A percentile compares a stretch with the other conserved stretches of the same genome.
phyloP scores from a whole-genome alignment of 2,329 filamentous ascomycete genomes.

The Microdochium trichocladiopsis region DNA sequence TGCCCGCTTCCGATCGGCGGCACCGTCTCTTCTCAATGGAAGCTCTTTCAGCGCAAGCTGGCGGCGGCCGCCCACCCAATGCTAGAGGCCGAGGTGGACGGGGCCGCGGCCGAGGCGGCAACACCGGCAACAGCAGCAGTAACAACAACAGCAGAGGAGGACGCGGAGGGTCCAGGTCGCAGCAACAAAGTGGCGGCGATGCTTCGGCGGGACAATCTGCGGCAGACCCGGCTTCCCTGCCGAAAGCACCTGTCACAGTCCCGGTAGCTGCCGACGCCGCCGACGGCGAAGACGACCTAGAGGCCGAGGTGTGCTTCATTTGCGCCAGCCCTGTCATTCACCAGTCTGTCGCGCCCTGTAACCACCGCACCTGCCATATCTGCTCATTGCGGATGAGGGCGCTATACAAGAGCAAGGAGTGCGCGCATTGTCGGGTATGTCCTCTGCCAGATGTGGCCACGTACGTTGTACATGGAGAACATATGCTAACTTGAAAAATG shows the following conservation, averaged over 20 bases:
- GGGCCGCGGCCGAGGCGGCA: slow-evolving; percentile 9
- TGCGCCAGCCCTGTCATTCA: slow-evolving; percentile 88
- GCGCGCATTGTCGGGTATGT: slow-evolving; percentile 86
- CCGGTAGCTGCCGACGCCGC: slow-evolving; percentile 15
- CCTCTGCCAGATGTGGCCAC: too few relatives aligned
- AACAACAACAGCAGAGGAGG: not conserved
- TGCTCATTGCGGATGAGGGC: slow-evolving; percentile 87
- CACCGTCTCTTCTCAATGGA: not conserved
- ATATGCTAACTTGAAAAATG: not conserved
- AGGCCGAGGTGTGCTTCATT: slow-evolving; percentile 91
- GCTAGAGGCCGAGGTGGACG: slow-evolving; percentile 5
- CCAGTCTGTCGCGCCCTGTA: slow-evolving; percentile 85
- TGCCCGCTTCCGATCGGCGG: too few relatives aligned
- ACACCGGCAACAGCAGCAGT: slow-evolving; percentile 4
- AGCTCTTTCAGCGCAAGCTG: not conserved
- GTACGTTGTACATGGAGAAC: not conserved
- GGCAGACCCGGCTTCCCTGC: slow-evolving; percentile 3
- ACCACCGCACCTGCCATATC: slow-evolving; percentile 94
- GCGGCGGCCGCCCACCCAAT: not conserved
- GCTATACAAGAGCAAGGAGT: slow-evolving; percentile 92
- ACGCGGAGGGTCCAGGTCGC: not conserved
- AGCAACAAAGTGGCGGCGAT: not conserved
- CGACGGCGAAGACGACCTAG: slow-evolving; percentile 46
- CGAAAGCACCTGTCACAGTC: slow-evolving; percentile 4
- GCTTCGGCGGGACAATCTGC: slow-evolving; percentile 3